A percentile compares a stretch with the other conserved stretches of the same genome.
Conservation (phyloP, 768 basidiomycete species). For the Xerocomellus intermedius region DNA sequence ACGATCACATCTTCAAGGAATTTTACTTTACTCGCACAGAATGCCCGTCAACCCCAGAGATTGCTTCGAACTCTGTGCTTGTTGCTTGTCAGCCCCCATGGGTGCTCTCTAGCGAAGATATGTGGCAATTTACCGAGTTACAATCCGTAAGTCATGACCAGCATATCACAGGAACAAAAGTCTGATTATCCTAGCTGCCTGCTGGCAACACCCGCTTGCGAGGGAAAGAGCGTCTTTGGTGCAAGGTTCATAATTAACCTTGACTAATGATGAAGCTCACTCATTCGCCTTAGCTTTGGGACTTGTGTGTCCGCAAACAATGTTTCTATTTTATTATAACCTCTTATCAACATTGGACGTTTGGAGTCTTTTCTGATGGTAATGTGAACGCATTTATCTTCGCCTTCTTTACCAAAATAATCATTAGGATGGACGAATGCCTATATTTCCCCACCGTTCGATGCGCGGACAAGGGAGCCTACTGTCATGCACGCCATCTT, state of each 20-base stretch:
- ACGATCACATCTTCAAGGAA: slow-evolving; percentile 43
- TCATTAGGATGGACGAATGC: slow-evolving; percentile 51
- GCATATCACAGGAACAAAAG: not conserved
- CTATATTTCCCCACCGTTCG: slow-evolving; percentile 48
- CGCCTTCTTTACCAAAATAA: not conserved
- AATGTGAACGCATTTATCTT: slow-evolving; percentile 1
- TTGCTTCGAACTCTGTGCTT: slow-evolving; percentile 39
- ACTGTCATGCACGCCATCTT: slow-evolving; percentile 51
- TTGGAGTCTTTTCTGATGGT: slow-evolving; percentile 62
- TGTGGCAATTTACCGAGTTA: slow-evolving; percentile 51
- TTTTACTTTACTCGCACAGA: slow-evolving; percentile 42
- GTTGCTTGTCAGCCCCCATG: slow-evolving; percentile 63
- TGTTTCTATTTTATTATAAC: slow-evolving; percentile 59
- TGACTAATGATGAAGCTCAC: slow-evolving; percentile 8
- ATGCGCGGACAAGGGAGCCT: slow-evolving; percentile 41
- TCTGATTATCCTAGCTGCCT: slow-evolving; percentile 23
- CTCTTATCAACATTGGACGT: slow-evolving; percentile 59
- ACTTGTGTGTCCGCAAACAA: slow-evolving; percentile 47
- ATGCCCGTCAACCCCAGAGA: slow-evolving; percentile 22
- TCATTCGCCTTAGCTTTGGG: slow-evolving; percentile 42
- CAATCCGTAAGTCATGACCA: slow-evolving; percentile 21
- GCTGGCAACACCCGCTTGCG: slow-evolving; percentile 39
- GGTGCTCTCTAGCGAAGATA: slow-evolving; percentile 52
- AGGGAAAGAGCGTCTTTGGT: slow-evolving; percentile 58
- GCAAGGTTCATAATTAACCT: slow-evolving; percentile 42